Evolutionary conservation across 2,329 filamentous ascomycete genomes (phyloP), one percentile per base, ranked within the genome.

Genomic region (Colletotrichum echinochloae): DNA sequence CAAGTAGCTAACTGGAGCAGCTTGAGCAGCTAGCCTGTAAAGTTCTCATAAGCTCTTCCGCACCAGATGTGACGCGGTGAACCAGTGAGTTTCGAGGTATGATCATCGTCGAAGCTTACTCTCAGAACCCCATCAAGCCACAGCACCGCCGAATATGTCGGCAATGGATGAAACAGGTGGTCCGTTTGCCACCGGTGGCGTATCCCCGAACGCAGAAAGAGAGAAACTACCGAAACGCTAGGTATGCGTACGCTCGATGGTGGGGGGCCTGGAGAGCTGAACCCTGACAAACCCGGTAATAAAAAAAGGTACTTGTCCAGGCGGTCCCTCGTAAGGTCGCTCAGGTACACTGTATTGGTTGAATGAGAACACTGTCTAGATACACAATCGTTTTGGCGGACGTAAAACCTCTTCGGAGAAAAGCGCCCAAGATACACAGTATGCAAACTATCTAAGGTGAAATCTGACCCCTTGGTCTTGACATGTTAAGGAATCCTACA

Each of bases 131-230:
- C 28, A 44, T 49, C 55, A 54, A 62, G 56, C 57, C 46, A 59
- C 57, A 33, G 7, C 41, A 54, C 26, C 63, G 35, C 56, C 64
- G 49, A 60, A 56, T 51, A 41, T 59, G 26, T 48, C 52, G 46
- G 64, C 52, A 54, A 23, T 55, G 33, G 33, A 52, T 67, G 59
- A 54, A 71, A 71, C 57, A 54, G 52, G 57, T 48, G 59, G 65
- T 60, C 52, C 59, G 51, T 71, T 67, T 63, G 59, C 64, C 68
- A 70, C 67, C 49, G 14, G 57, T 37, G 57, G 37, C 67, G 51
- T 60, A 48, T n/a, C 37, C 57, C 56, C 41, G 52, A 51, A 57
- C 23, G 57, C 41, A 49, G 54, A 57, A 28, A 39, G 11, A 62
- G 26, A 33, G 35, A 41, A 20, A 20, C 14, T n/a, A 52, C 26